A percentile compares a stretch with the other conserved stretches of the same genome.
Evolutionary conservation across 1,284 basidiomycete genomes (phyloP).

Genomic region (Veloboletus limbatus): DNA sequence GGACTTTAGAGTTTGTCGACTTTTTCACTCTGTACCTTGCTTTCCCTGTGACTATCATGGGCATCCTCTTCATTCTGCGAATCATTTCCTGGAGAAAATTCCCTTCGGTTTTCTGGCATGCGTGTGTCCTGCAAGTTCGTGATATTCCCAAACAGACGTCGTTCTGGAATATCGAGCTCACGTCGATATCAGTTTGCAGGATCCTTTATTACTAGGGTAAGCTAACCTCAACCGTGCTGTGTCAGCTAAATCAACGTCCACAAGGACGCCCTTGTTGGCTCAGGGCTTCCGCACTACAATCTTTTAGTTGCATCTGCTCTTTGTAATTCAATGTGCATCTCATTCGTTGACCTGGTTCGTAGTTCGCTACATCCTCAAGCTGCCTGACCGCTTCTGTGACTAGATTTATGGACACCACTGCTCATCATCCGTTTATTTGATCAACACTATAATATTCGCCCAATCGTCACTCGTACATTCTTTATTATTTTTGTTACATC

Average conservation of each 20-base stretch:
- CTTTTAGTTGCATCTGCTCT: conserved; percentile 19
- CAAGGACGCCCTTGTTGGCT: conserved; percentile 17
- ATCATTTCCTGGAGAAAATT: conserved; percentile 11
- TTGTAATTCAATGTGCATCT: conserved; percentile 18
- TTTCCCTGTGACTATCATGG: conserved; percentile 18
- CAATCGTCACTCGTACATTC: conserved; percentile 19
- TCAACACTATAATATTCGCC: conserved; percentile 24
- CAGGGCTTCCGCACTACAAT: conserved; percentile 1
- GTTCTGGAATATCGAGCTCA: conserved; percentile 1
- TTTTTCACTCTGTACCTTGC: conserved; percentile 12
- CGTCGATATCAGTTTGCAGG: conserved; percentile 22
- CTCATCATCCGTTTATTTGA: conserved; percentile 15
- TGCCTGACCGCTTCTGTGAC: conserved; percentile 2
- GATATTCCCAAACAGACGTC: neutral
- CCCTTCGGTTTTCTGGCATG: conserved; percentile 23
- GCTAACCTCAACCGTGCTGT: neutral
- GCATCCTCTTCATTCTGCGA: conserved; percentile 16
- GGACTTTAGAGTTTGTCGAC: conserved; percentile 14
- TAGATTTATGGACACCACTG: conserved; percentile 22
- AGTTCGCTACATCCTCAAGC: neutral
- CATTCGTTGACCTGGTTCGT: conserved; percentile 27
- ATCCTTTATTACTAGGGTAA: conserved; percentile 20
- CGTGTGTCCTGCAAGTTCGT: conserved; percentile 24
- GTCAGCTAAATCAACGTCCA: neutral
- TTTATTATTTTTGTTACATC: conserved; percentile 10